Conservation (phyloP, 2,329 filamentous ascomycete species). For the Chaetomium strumarium region DNA sequence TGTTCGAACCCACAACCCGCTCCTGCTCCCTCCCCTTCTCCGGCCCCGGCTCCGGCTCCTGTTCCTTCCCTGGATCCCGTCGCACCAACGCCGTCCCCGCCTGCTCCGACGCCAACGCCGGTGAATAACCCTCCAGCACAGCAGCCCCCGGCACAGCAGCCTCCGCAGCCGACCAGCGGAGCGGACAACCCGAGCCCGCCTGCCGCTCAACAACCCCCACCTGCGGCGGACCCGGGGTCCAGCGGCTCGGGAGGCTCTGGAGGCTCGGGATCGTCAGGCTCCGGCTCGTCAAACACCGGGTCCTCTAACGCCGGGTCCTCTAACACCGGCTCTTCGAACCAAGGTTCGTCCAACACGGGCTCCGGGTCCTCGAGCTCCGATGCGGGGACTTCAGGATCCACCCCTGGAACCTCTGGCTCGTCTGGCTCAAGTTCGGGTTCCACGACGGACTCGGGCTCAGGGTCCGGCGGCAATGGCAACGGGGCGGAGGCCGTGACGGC, state of each 20-base stretch:
- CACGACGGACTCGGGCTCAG: neutral
- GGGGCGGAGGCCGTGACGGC: neutral
- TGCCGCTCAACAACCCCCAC: neutral
- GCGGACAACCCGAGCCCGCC: neutral
- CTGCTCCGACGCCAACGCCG: constrained; percentile 1
- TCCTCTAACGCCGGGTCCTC: neutral
- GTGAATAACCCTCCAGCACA: neutral
- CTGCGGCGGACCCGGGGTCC: neutral
- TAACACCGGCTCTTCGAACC: neutral
- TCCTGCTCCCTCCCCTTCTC: neutral
- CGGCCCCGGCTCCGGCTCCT: neutral
- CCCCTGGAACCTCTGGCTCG: neutral
- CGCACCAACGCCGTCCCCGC: neutral
- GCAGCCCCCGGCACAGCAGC: neutral
- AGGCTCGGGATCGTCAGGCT: neutral
- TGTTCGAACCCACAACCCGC: neutral
- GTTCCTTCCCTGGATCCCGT: neutral
- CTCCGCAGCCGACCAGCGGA: neutral
- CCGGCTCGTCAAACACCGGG: neutral
- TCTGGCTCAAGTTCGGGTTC: constrained; percentile 3
- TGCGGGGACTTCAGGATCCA: neutral
- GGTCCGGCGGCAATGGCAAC: constrained; percentile 2
- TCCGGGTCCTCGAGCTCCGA: neutral
- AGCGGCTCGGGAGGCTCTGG: neutral
- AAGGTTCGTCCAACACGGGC: neutral